A percentile compares a stretch with the other conserved stretches of the same genome.
phyloP scores from a whole-genome alignment of 192 early-diverging fungal genomes.

The Coemansia sp. region DNA sequence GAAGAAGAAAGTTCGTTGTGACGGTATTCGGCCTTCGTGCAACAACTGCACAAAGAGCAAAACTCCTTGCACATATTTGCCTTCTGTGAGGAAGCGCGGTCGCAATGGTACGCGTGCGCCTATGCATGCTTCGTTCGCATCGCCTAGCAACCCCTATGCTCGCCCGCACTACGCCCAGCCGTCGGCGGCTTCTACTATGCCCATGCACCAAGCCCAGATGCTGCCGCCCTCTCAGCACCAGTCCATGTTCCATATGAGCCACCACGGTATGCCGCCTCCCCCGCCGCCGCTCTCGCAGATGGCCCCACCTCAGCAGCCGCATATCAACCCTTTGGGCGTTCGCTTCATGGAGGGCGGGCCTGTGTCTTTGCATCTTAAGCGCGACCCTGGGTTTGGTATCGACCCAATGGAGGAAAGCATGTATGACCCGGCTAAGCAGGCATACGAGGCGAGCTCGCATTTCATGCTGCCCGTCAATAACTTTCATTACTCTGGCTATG shows the following conservation, averaged over 20 bases:
- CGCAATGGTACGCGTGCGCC: slow-evolving; percentile 40
- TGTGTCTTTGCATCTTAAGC: slow-evolving; percentile 51
- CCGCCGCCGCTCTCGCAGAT: slow-evolving; percentile 14
- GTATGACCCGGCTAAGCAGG: slow-evolving; percentile 53
- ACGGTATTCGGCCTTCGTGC: slow-evolving; percentile 56
- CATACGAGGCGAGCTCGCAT: slow-evolving; percentile 44
- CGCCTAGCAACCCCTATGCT: slow-evolving; percentile 24
- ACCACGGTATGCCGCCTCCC: slow-evolving; percentile 14
- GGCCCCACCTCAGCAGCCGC: slow-evolving; percentile 21
- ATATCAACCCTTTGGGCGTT: slow-evolving; percentile 45
- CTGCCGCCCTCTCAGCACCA: slow-evolving; percentile 19
- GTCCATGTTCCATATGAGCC: not conserved
- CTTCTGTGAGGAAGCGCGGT: slow-evolving; percentile 48
- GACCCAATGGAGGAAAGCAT: slow-evolving; percentile 34
- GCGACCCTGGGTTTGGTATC: slow-evolving; percentile 52
- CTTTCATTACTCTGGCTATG: slow-evolving; percentile 30
- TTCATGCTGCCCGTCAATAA: slow-evolving; percentile 47
- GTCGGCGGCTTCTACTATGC: not conserved
- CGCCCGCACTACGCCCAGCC: slow-evolving; percentile 31
- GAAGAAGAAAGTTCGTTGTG: slow-evolving; percentile 57
- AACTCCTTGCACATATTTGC: slow-evolving; percentile 43
- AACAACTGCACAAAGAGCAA: slow-evolving; percentile 55
- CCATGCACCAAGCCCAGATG: slow-evolving; percentile 19
- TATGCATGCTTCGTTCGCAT: slow-evolving; percentile 25
- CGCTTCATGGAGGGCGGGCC: slow-evolving; percentile 36